Conservation (phyloP, 169 alveolate species). For the Plasmodium billcollinsi region DNA sequence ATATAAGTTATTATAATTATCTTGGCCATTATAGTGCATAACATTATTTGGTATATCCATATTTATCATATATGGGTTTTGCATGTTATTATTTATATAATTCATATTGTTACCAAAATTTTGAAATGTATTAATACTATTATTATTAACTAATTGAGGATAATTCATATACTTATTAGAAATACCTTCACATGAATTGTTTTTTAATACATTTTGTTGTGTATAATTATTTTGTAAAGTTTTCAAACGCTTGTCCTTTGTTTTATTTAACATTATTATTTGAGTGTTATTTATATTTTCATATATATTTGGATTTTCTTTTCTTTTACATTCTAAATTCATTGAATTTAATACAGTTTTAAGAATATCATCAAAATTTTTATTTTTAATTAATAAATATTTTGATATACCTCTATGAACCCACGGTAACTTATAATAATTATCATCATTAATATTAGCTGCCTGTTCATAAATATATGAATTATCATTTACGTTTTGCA, state of each 20-base stretch:
- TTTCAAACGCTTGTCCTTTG: constrained; percentile 26
- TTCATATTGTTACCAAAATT: constrained; percentile 43
- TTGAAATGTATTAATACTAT: constrained; percentile 4
- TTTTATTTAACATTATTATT: constrained; percentile 7
- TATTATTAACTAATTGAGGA: constrained; percentile 31
- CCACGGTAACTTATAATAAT: constrained; percentile 74
- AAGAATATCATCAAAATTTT: constrained; percentile 71
- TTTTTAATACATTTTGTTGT: constrained; percentile 22
- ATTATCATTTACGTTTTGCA: constrained; percentile 39
- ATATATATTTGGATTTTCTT: constrained; percentile 19
- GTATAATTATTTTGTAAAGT: constrained; percentile 11
- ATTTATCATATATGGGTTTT: constrained; percentile 12
- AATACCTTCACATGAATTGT: constrained; percentile 34
- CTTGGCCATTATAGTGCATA: constrained; percentile 51
- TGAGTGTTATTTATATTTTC: constrained; percentile 31
- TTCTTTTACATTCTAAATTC: constrained; percentile 63
- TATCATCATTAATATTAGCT: constrained; percentile 74
- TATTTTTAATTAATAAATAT: constrained; percentile 60
- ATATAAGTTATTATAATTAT: constrained; percentile 22
- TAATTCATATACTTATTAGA: constrained; percentile 58
- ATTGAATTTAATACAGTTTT: constrained; percentile 68
- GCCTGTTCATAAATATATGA: constrained; percentile 68
- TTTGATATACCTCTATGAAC: constrained; percentile 76
- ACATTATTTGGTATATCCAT: constrained; percentile 36
- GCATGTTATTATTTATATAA: constrained; percentile 42